These are phyloP conservation scores for Termitomyces bulborhizus DNA, from an alignment of 768 basidiomycete genomes.

Conservation along the genomic window DNA sequence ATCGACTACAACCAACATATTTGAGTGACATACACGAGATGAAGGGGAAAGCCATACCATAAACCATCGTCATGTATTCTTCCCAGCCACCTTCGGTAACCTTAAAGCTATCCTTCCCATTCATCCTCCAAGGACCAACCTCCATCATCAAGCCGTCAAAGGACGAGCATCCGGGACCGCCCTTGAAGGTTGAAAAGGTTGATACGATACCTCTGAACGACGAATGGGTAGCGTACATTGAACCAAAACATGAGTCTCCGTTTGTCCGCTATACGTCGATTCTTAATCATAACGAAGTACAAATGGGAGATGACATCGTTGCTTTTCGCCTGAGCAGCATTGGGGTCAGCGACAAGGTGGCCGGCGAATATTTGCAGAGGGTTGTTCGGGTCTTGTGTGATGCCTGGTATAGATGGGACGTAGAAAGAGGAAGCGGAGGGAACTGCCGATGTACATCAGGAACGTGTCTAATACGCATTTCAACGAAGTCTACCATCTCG, in stretches of 20 bases:
- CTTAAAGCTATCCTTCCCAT: constrained; percentile 65
- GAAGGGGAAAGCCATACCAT: constrained; percentile 48
- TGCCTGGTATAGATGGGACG: constrained; percentile 67
- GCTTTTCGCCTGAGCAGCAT: constrained; percentile 37
- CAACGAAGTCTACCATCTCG: constrained; percentile 31
- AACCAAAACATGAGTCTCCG: constrained; percentile 95
- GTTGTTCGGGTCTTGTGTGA: constrained; percentile 64
- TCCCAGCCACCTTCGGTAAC: constrained; percentile 91
- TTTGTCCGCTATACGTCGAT: constrained; percentile 82
- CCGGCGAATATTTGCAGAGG: constrained; percentile 82
- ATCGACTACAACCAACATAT: constrained; percentile 57
- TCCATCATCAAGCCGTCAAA: constrained; percentile 99
- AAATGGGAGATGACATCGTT: constrained; percentile 72
- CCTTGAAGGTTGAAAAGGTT: constrained; percentile 37
- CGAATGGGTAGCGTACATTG: constrained; percentile 57
- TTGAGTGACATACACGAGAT: constrained; percentile 1
- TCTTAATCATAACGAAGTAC: constrained; percentile 88
- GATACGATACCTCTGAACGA: not conserved
- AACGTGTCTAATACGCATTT: not conserved
- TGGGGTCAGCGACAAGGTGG: constrained; percentile 76
- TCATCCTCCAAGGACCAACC: constrained; percentile 86
- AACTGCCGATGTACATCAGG: constrained; percentile 30
- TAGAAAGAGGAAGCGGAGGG: constrained; percentile 84
- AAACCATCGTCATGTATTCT: constrained; percentile 92
- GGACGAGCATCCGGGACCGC: constrained; percentile 94